Evolutionary conservation across 306 rosid species (phyloP), one percentile per base, ranked within the genome.

Genomic region (Inga laurina): DNA sequence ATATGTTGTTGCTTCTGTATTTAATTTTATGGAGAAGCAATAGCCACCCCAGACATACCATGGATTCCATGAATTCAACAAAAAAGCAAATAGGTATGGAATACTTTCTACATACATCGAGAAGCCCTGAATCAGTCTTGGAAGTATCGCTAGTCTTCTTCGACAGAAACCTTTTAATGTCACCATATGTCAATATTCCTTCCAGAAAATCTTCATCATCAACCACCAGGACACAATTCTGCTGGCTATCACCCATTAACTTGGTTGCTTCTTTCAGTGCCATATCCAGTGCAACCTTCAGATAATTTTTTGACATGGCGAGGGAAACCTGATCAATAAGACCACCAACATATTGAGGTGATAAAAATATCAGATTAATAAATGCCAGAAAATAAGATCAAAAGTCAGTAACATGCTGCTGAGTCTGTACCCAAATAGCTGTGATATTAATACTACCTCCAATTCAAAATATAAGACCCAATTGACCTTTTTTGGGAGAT

Each of bases 101-200:
- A 68, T 35, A 51, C 37, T 44, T 34, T 80, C 61, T 79, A 89
- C 97, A 79, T 92, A 96, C 98, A 85, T 88, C 91, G 18, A 71
- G 68, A 87, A 75, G 82, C 71, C 85, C 87, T 45, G 91, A 81
- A 81, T 90, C 93, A 5, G 82, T 59, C 81, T 82, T 77, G 8
- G 89, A 82, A 48, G 86, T 34, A 41, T 92, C 97, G 5, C 85
- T 74, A 70, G 95, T 81, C 70, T 69, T 89, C 83, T 83, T 89
- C 65, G 96, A 89, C 72, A 86, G 89, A 85, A 77, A 90, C 80
- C 95, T 91, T 84, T 87, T 91, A 75, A 96, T 83, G 88, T 92
- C 98, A 81, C 99, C 97, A 83, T 84, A 82, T 72, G 99, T 94
- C 75, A 96, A 76, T 83, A 96, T 94, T 85, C 99, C 99, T 80